Evolutionary conservation across 2,329 filamentous ascomycete species (phyloP), one percentile per base, ranked within the genome.

Genomic region (Alternaria hordeiaustralica): DNA sequence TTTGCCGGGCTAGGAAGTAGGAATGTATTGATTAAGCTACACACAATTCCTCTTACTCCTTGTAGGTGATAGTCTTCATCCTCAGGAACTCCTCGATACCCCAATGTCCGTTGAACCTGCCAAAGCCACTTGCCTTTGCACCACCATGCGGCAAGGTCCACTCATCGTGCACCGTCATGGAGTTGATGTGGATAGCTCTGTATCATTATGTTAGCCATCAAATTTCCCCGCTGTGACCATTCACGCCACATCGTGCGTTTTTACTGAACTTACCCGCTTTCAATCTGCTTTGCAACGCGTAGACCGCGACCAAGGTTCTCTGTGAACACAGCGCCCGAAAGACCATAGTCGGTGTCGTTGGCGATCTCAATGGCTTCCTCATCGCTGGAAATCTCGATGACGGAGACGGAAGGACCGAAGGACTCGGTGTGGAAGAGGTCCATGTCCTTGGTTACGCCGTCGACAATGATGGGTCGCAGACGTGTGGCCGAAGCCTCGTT

Each of bases 271-370:
- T 65, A 79, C 80, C 90, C 93, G 25, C 86, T 85, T 75, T 95
- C 82, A 45, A 84, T 79, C 60, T 79, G 77, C 71, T 75, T 81
- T 5, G 83, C 83, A 49, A 85, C 74, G 51, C 78, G 75, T 36
- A 84, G 58, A 2, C 81, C 83, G 28, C 82, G 68, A 0, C 71
- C 79, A 23, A 95, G 79, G 74, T 93, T 88, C 68, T 86, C 82
- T 0, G 92, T 94, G 77, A 93, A 96, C 2, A 96, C 87, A 0
- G 92, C 86, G 4, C 88, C 86, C 3, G 85, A 84, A 10, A 96
- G 84, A 4, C 93, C 93, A 75, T 94, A 96, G 54, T 93, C 90
- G 2, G 90, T 93, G 71, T 95, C 91, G 74, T 97, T 96, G 13
- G 92, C 92, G 18, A 95, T 82, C 28, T 84, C 81, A 23, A 96